Evolutionary conservation across 1,139 yeast species (phyloP).

Genomic region (Magnusiomyces magnusii): DNA sequence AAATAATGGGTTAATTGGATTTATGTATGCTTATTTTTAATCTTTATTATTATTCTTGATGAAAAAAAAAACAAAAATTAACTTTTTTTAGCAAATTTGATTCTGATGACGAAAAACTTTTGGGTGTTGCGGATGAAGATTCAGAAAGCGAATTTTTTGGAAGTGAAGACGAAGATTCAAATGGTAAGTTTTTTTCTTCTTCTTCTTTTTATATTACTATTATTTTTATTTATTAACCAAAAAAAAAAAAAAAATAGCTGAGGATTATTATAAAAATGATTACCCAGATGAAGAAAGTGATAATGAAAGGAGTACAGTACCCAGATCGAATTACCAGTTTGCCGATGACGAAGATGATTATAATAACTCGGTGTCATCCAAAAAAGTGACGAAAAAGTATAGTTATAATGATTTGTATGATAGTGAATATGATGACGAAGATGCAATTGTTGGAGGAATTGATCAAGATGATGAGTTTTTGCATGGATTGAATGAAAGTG

Average conservation of each 20-base stretch:
- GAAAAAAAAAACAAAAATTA: no score
- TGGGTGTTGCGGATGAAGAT: constrained; percentile 38
- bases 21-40: background rate
- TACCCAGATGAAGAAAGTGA: constrained; percentile 77
- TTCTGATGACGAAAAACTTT: constrained; percentile 48
- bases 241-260: constrained; percentile 37
- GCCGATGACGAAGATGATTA: constrained; percentile 30
- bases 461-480: constrained; percentile 15
- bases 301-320: constrained; percentile 23
- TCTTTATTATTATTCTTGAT: no score
- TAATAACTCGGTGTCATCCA: background rate
- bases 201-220: no score
- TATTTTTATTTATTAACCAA: no score
- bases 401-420: constrained; percentile 14
- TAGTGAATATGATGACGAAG: constrained; percentile 14
- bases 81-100: constrained; percentile 38
- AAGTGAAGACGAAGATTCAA: constrained; percentile 67
- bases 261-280: constrained; percentile 84
- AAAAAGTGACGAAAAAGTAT: constrained; percentile 2
- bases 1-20: constrained; percentile 3
- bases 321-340: constrained; percentile 14
- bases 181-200: constrained; percentile 40
- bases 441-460: constrained; percentile 8
- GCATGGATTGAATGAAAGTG: background rate
- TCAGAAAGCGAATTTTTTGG: constrained; percentile 36